Base-by-base conservation (phyloP, 495 filamentous ascomycete genomes). In the Aspergillus campestris region DNA sequence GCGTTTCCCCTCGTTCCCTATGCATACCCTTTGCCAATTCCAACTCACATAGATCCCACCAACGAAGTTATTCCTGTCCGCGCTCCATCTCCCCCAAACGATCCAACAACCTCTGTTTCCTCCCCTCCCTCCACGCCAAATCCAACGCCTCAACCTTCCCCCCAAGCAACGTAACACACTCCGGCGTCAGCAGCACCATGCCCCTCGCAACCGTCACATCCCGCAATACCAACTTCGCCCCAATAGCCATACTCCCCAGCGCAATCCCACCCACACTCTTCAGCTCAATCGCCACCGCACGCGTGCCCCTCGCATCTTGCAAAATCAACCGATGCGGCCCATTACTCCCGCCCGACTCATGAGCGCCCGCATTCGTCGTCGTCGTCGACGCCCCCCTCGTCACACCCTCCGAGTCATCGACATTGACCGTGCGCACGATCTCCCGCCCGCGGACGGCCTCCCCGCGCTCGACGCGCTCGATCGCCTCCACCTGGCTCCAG, bases 101-200 rank as follows among this genome's bases (percentile, higher is more conserved):
- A 41, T 72, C 70, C 59, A 76, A 77, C 45, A 98, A 60, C 47
- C 75, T 72, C 47, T 71, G 75, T 59, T 95, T 83, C 53, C 88
- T 72, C 11, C 77, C 76, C 27, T 84, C 81, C 44, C 71, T 74
- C 89, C 92, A 97, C 30, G 67, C 66, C 56, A 77, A 78, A 54
- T 95, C 84, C 72, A 89, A 72, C 0, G 57, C 70, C 44, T 95
- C 90, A 42, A 97, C 81, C 74, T 87, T 95, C 0, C 92, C 92
- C 2, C 92, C 92, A 11, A 96, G 62, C 3, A 95, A 51, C 31
- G 70, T 73, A 37, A 77, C 79, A 12, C 55, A 76, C 9, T 54
- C 64, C 1, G 86, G 81, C 34, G 88, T 81, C 8, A 98, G 64
- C 54, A 98, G 58, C 11, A 94, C 53, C 50, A 91, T 74, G 0